Base-by-base conservation (phyloP, 2,329 filamentous ascomycete species). In the Verruconis gallopava region DNA sequence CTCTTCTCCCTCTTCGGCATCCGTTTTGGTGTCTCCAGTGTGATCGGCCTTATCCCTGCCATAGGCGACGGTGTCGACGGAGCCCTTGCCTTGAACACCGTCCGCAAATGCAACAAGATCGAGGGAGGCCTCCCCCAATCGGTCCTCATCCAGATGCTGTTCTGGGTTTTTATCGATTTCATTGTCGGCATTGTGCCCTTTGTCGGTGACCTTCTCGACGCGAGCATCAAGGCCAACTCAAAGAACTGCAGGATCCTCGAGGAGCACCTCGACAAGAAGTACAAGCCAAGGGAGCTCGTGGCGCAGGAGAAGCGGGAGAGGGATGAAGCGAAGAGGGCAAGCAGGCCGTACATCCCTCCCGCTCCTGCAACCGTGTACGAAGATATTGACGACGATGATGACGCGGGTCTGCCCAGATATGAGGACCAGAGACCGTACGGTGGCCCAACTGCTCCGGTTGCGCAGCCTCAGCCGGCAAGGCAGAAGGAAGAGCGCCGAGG, bases 1-100 rank as follows among this genome's bases (percentile, higher is more conserved):
- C 73, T 94, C 4, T 93, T 89, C 66, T 86, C 75, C 54, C 75
- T 85, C 55, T 75, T 81, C 49, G 85, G 86, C 34, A 72, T 93
- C 45, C 75, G 79, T 44, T 88, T 96, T 55, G 91, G 91, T 42
- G 95, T 86, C 85, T 77, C 83, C 40, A 82, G 80, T 51, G 73
- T 94, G 44, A 84, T 96, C 52, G 91, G 80, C 12, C 57, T 96
- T 5, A 61, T 96, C 42, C 91, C 91, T 51, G 75, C 75, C 74
- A 85, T 82, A 47, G 88, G 88, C 37, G 88, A 94, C 58, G 71
- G 71, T 6, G 59, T 81, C 12, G 88, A 94, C 55, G 67, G 75
- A 5, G 65, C 84, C 38, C 69, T 95, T 54, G 82, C 84, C 6
- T 60, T 85, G 46, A 76, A 83, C 62, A 77, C 96, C 5, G 68